Conservation (phyloP, 2,329 filamentous ascomycete genomes). For the Penicillium sp. region DNA sequence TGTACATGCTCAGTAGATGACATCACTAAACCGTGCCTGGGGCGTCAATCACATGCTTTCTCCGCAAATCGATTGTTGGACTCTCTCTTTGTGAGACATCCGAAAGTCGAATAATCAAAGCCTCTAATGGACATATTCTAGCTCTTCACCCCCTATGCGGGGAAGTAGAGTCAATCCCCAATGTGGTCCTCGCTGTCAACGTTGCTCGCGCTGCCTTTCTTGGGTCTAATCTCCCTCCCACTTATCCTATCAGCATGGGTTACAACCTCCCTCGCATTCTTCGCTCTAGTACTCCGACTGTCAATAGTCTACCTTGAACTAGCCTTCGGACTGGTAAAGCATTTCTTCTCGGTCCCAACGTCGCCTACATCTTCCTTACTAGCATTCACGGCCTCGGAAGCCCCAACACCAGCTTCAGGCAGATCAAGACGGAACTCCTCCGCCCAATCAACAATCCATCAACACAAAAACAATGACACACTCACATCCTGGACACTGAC, state of each 20-base stretch:
- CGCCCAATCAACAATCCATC: slow-evolving; percentile 16
- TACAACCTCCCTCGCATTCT: slow-evolving; percentile 60
- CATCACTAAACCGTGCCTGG: slow-evolving; percentile 5
- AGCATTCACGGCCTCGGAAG: slow-evolving; percentile 30
- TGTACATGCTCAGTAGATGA: too few relatives aligned
- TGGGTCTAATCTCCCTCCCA: slow-evolving; percentile 60
- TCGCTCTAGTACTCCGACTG: slow-evolving; percentile 59
- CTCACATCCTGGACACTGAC: slow-evolving; percentile 8
- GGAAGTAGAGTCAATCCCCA: slow-evolving; percentile 13
- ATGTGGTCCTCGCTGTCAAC: slow-evolving; percentile 32
- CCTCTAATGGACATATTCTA: not conserved
- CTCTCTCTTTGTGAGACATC: not conserved
- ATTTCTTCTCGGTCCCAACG: slow-evolving; percentile 47
- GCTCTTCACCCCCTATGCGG: not conserved
- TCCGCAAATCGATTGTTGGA: slow-evolving; percentile 3
- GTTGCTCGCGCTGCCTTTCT: slow-evolving; percentile 56
- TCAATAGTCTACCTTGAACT: slow-evolving; percentile 63
- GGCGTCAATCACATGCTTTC: slow-evolving; percentile 12
- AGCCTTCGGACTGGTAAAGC: slow-evolving; percentile 55
- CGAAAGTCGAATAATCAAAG: not conserved
- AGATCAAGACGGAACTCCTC: slow-evolving; percentile 28
- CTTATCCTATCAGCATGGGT: slow-evolving; percentile 60
- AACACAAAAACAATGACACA: slow-evolving; percentile 14
- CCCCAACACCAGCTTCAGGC: slow-evolving; percentile 23
- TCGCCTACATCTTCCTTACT: slow-evolving; percentile 29